Evolutionary conservation across 371 early-diverging fungal species (phyloP), one percentile per base, ranked within the genome.

Genomic region (Thermomucor indicae-seudaticae): DNA sequence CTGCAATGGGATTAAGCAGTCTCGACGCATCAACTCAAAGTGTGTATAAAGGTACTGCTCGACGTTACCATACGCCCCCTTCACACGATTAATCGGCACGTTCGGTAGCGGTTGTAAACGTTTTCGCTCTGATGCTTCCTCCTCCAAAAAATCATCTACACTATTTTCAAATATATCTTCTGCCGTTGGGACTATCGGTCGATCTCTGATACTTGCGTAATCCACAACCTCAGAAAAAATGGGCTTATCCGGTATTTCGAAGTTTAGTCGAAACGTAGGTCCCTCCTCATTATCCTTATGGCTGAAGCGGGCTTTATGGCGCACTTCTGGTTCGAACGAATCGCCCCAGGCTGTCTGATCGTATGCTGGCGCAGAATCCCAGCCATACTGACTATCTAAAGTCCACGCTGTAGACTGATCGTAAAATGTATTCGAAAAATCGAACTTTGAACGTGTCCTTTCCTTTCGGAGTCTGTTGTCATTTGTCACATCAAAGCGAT

Each of bases 21-120:
- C 89, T 16, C 82, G 83, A 0, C 86, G 70, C 60, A 88, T 66
- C 38, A 88, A 57, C 30, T 70, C 72, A 49, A 79, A 86, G 37
- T 86, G 86, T 0, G 85, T 82, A 49, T 80, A 74, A 1, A 85
- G 47, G 47, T 85, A 81, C 39, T 83, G 65, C 1, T 83, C 79
- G 0, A 64, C 59, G 12, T 67, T 72, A 5, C 80, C 78, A 34
- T 80, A 79, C 1, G 79, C 56, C 10, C 58, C 51, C 49, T 73
- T 64, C 12, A 62, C 54, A 35, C 62, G 65, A 51, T 84, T 84
- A 16, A 80, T 55, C 0, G 85, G 84, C 2, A 85, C 64, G 4
- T 68, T 62, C 2, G 72, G 70, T 19, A 75, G 25, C 0, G 60
- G 63, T 2, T 47, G 42, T 7, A 31, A 24, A 20, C 24, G 12